phyloP scores from a whole-genome alignment of 164 flowering plant species.

The Chimonanthus praecox region DNA sequence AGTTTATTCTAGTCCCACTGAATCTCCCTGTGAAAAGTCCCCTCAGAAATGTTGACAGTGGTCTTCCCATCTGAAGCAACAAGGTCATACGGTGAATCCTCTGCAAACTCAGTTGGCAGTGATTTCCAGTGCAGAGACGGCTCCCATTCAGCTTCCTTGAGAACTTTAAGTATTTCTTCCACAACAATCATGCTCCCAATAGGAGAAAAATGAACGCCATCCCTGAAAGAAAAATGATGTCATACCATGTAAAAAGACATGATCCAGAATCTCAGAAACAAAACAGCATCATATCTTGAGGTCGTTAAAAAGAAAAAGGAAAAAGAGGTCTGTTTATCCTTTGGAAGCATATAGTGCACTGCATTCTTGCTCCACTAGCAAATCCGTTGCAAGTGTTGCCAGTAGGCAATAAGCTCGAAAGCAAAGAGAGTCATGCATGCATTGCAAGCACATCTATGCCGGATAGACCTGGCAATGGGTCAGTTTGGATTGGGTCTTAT shows the following conservation, averaged over 20 bases:
- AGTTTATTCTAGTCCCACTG: conserved; percentile 58
- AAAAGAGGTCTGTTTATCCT: too few relatives aligned
- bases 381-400: too few relatives aligned
- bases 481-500: too few relatives aligned
- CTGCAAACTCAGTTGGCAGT: conserved; percentile 71
- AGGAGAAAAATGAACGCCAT: conserved; percentile 80
- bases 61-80: conserved; percentile 67
- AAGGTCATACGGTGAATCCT: conserved; percentile 69
- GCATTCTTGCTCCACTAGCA: too few relatives aligned
- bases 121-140: conserved; percentile 89
- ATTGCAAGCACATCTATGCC: too few relatives aligned
- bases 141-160: conserved; percentile 82
- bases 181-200: conserved; percentile 89
- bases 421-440: too few relatives aligned
- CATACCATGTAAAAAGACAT: not conserved
- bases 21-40: conserved; percentile 63
- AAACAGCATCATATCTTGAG: too few relatives aligned
- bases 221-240: conserved; percentile 36
- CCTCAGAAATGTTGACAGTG: conserved; percentile 71
- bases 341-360: too few relatives aligned
- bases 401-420: too few relatives aligned
- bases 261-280: not conserved
- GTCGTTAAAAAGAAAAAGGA: too few relatives aligned
- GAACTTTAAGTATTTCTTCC: conserved; percentile 69
- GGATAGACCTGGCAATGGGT: too few relatives aligned